Evolutionary conservation across 306 rosid genomes (phyloP).

Genomic region (Prunus mongolica): DNA sequence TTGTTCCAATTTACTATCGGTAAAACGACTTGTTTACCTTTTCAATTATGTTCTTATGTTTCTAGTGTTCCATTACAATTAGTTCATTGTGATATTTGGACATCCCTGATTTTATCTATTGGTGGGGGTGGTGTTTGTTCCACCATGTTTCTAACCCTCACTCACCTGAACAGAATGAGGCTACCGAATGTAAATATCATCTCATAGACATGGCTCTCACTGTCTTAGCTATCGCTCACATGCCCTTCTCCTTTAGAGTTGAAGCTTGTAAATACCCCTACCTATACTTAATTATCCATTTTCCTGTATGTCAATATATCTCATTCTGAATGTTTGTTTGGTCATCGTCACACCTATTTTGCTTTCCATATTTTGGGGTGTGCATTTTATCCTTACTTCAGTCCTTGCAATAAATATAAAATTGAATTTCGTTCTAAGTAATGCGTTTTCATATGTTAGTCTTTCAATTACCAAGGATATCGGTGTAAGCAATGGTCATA

Average conservation of each 20-base stretch:
- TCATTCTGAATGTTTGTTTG: not conserved
- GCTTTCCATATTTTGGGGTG: not conserved
- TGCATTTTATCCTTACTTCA: not conserved
- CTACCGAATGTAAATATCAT: not conserved
- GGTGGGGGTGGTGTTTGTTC: too few species aligned
- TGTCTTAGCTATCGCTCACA: not conserved
- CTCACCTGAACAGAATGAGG: not conserved
- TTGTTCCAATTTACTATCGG: not conserved
- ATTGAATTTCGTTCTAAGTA: not conserved
- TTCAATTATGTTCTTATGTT: not conserved
- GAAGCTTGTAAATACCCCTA: not conserved
- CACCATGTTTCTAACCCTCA: not conserved
- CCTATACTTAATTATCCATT: not conserved
- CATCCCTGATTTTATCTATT: too few species aligned
- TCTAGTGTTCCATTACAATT: not conserved
- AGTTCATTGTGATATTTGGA: too few species aligned
- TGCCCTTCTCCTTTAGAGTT: not conserved
- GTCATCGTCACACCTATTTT: not conserved
- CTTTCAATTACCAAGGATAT: not conserved
- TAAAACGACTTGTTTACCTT: not conserved
- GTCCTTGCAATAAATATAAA: not conserved
- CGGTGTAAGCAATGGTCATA: not conserved
- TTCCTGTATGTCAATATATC: too few species aligned
- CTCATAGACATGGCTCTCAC: not conserved
- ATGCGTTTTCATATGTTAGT: not conserved